Evolutionary conservation across 495 filamentous ascomycete species (phyloP).

Genomic region (Penicillium pulvis): DNA sequence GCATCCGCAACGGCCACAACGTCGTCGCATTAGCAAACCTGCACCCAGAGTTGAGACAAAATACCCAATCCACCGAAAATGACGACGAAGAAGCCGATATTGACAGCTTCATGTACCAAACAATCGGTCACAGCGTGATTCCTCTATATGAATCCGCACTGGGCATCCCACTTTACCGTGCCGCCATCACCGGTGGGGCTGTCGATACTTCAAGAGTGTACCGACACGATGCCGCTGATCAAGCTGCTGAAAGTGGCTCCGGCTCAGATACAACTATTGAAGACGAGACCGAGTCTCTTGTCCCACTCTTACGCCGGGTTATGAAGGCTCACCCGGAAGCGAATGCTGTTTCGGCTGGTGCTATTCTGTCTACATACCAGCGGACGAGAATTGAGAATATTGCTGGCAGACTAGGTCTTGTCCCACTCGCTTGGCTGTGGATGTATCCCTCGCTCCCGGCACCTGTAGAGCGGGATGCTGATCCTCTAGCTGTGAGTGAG

Average conservation of each 20-base stretch:
- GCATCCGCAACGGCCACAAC: conserved; percentile 78
- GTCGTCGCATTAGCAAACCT: conserved; percentile 90
- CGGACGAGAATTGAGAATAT: conserved; percentile 91
- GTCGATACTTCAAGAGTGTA: conserved; percentile 53
- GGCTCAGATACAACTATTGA: background rate
- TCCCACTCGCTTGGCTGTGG: conserved; percentile 87
- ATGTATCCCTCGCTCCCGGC: conserved; percentile 75
- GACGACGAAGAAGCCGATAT: conserved; percentile 63
- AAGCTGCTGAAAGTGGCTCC: conserved; percentile 13
- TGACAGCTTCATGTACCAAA: conserved; percentile 99
- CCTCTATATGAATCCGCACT: conserved; percentile 82
- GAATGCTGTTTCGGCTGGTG: conserved; percentile 85
- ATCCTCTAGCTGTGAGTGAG: conserved; percentile 31
- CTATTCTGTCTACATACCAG: conserved; percentile 94
- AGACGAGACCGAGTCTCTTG: conserved; percentile 88
- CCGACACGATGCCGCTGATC: conserved; percentile 21
- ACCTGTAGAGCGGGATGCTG: conserved; percentile 21
- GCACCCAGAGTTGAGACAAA: conserved; percentile 51
- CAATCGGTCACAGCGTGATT: conserved; percentile 84
- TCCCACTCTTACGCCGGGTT: conserved; percentile 69
- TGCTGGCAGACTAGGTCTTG: conserved; percentile 71
- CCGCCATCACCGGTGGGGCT: conserved; percentile 67
- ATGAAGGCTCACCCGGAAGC: conserved; percentile 67
- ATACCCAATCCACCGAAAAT: background rate
- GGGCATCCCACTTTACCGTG: conserved; percentile 76